Conservation (phyloP, 257 asterid species). For the Przewalskia tangutica region DNA sequence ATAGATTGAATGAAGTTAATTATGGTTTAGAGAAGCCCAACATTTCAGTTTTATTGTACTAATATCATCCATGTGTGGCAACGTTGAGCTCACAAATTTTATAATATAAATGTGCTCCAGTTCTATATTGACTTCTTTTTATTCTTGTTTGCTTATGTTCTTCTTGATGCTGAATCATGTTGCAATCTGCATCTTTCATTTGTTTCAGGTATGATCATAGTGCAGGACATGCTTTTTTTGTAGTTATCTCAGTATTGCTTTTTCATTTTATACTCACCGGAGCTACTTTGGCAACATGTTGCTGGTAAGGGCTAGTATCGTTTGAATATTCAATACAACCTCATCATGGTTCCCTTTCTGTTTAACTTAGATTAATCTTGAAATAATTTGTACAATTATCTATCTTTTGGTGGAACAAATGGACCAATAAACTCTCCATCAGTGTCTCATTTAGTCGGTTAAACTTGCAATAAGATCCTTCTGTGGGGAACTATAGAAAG, state of each 20-base stretch:
- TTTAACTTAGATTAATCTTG: background rate
- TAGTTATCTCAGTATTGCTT: conserved; percentile 71
- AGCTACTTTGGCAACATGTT: conserved; percentile 81
- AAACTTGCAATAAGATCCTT: background rate
- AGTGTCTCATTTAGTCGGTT: background rate
- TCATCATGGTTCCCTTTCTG: background rate
- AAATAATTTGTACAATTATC: background rate
- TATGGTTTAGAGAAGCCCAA: background rate
- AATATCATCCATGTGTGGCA: background rate
- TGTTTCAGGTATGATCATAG: conserved; percentile 88
- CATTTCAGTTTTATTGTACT: background rate
- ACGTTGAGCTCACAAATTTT: background rate
- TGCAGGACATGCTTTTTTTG: conserved; percentile 82
- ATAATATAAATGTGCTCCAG: background rate
- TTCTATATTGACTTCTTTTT: background rate
- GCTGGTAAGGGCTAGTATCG: conserved; percentile 51
- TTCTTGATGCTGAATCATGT: conserved; percentile 10
- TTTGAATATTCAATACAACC: background rate
- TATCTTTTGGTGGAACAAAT: background rate
- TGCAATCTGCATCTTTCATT: conserved; percentile 9
- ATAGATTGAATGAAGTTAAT: background rate
- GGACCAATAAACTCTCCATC: background rate
- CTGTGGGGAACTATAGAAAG: background rate
- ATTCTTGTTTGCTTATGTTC: background rate
- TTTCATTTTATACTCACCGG: conserved; percentile 75